Base-by-base conservation (phyloP, 257 asterid genomes). In the Plantago major region DNA sequence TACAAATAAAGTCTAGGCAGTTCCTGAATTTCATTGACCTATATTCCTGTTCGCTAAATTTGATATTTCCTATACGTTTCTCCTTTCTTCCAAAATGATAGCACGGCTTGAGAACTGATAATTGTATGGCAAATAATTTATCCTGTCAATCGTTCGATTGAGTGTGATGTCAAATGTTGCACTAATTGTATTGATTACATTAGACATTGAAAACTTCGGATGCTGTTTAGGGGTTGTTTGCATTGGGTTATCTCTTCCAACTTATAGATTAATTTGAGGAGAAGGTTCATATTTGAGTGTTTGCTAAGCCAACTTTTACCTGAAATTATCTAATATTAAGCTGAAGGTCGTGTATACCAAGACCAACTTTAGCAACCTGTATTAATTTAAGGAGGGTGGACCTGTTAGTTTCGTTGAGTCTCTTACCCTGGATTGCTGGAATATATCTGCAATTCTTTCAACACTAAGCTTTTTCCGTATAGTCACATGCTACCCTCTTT, bases 21-120 rank as follows among this genome's bases (percentile, higher is more conserved):
- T 38, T 57, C 11, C 26, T 37, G 22, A 57, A 47, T 30, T 57
- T 15, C 13, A 17, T 57, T 57, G 11, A 14, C 48, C 22, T 30
- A 12, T 19, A 15, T 55, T 22, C 61, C 61, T 55, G 43, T 56
- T 33, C 12, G 9, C 30, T 37, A 11, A 12, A 15, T 33, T 11
- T 15, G 12, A 50, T 28, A 55, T 56, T 26, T 22, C 46, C 37
- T 42, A 15, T 22, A 13, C 37, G 28, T 50, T 64, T 30, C 61
- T 5, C 50, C 48, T 6, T 60, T 68, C 56, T 52, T 53, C 12
- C n/a, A 45, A 51, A 19, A 40, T 55, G 30, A 43, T 43, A 11
- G 7, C 13, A 51, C 30, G 38, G 49, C 28, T 64, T 14, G 56
- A 58, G 33, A 50, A 30, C 28, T 55, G 61, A 63, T 17, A 38